A percentile compares a stretch with the other conserved stretches of the same genome.
These are phyloP conservation scores for Penstemon barbatus DNA, from an alignment of 257 asterid genomes.

Conservation along the genomic window DNA sequence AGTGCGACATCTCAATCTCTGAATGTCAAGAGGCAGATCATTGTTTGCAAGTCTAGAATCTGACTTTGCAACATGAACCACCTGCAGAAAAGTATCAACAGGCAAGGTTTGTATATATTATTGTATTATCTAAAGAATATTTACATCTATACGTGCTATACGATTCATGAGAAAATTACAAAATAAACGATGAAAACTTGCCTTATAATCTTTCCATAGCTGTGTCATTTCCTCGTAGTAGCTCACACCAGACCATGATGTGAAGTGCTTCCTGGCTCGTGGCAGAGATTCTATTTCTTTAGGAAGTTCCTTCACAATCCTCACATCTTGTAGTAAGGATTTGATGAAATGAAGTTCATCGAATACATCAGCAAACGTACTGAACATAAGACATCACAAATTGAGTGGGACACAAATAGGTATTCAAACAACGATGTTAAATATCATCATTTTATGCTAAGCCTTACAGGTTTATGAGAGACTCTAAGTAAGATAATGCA, in stretches of 20 bases:
- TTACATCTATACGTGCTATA: neutral
- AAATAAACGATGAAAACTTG: constrained; percentile 32
- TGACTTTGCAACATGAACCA: constrained; percentile 89
- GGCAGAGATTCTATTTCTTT: constrained; percentile 71
- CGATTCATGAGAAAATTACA: constrained; percentile 5
- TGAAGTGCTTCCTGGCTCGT: constrained; percentile 91
- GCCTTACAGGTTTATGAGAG: constrained; percentile 3
- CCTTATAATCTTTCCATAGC: constrained; percentile 89
- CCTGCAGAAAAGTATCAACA: constrained; percentile 48
- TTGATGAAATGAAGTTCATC: constrained; percentile 78
- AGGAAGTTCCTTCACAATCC: constrained; percentile 80
- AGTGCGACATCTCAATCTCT: constrained; percentile 95
- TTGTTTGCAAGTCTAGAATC: constrained; percentile 98
- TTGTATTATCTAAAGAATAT: neutral
- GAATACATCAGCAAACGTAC: constrained; percentile 84
- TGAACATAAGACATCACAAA: constrained; percentile 44
- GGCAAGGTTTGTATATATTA: constrained; percentile 7
- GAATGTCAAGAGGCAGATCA: constrained; percentile 90
- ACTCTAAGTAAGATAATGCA: neutral
- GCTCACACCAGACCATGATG: constrained; percentile 79
- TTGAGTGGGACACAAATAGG: constrained; percentile 23
- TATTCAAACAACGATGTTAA: constrained; percentile 6
- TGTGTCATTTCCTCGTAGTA: constrained; percentile 76
- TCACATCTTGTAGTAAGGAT: constrained; percentile 65
- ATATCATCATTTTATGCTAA: constrained; percentile 6